Conservation (phyloP, 768 basidiomycete species). For the Dictyophora rubrovolvata region DNA sequence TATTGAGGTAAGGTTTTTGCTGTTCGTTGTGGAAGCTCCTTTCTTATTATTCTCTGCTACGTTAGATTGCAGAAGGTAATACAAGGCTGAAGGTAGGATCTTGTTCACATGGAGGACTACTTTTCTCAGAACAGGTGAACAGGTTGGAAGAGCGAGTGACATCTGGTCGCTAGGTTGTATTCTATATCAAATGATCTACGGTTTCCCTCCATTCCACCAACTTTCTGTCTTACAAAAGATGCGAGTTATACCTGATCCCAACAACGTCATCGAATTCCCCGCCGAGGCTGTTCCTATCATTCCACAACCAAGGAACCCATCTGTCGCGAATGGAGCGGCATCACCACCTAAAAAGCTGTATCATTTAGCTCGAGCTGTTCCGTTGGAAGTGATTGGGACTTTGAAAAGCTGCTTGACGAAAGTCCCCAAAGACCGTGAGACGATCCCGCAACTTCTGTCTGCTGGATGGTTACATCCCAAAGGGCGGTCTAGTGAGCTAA, state of each 20-base stretch:
- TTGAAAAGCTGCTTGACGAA: conserved; percentile 77
- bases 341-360: conserved; percentile 48
- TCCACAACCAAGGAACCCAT: conserved; percentile 17
- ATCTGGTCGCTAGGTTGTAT: conserved; percentile 99
- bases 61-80: conserved; percentile 61
- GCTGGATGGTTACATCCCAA: conserved; percentile 55
- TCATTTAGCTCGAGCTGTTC: conserved; percentile 62
- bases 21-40: background rate
- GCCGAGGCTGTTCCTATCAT: conserved; percentile 49
- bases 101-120: background rate
- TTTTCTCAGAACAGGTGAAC: background rate
- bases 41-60: background rate
- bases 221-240: conserved; percentile 81
- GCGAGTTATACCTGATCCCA: conserved; percentile 80
- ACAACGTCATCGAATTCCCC: conserved; percentile 74
- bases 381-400: conserved; percentile 62
- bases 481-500: conserved; percentile 3
- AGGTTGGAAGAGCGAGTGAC: conserved; percentile 81
- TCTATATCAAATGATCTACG: conserved; percentile 97
- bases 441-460: conserved; percentile 78
- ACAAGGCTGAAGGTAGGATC: conserved; percentile 65
- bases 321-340: conserved; percentile 17
- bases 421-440: conserved; percentile 72
- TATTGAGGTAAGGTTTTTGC: conserved; percentile 41
- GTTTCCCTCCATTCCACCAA: conserved; percentile 84